Conservation (phyloP, 192 early-diverging fungal species). For the Mortierella claussenii region DNA sequence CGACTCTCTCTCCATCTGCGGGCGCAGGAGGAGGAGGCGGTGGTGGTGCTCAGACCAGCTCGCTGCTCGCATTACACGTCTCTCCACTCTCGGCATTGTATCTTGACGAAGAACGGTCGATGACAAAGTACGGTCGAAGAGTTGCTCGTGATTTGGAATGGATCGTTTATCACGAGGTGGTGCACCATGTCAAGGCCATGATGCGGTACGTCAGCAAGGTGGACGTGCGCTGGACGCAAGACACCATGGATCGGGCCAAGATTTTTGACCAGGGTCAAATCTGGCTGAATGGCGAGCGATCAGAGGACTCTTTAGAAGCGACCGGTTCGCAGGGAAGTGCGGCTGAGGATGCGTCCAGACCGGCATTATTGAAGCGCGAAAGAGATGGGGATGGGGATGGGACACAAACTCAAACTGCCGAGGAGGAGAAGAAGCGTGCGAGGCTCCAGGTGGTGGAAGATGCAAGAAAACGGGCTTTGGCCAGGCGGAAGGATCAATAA, state of each 20-base stretch:
- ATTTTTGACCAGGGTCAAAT: slow-evolving; percentile 29
- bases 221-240: slow-evolving; percentile 86
- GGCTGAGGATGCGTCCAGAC: slow-evolving; percentile 5
- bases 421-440: slow-evolving; percentile 46
- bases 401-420: slow-evolving; percentile 10
- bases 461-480: slow-evolving; percentile 56
- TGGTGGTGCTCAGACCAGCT: slow-evolving; percentile 88
- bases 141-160: slow-evolving; percentile 79
- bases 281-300: slow-evolving; percentile 30
- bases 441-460: slow-evolving; percentile 53
- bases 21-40: too few relatives aligned
- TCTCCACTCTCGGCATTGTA: slow-evolving; percentile 92
- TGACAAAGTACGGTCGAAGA: slow-evolving; percentile 47
- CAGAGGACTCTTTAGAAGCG: background rate
- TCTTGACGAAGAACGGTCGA: slow-evolving; percentile 68
- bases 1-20: slow-evolving; percentile 47
- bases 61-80: slow-evolving; percentile 90
- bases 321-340: background rate
- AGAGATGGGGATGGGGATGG: background rate
- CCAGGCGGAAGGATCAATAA: slow-evolving; percentile 36
- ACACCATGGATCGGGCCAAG: slow-evolving; percentile 66
- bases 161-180: slow-evolving; percentile 93
- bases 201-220: slow-evolving; percentile 96
- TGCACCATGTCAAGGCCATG: slow-evolving; percentile 94
- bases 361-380: background rate